Percentiles rank a stretch among this genome's conserved stretches.
Conservation (phyloP, 331 rosid genomes). For the Acacia pycnantha region DNA sequence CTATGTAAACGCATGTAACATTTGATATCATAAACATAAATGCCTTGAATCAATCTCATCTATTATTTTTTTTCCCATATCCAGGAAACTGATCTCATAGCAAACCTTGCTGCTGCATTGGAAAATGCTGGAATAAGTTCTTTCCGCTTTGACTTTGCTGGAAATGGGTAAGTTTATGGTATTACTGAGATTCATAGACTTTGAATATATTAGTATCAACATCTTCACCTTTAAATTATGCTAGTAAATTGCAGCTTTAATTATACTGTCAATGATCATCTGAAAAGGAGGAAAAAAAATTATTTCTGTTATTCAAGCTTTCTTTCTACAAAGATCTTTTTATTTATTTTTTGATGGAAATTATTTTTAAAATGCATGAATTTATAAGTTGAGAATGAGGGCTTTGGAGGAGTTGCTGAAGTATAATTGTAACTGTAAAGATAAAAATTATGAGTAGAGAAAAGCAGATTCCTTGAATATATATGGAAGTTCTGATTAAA, state of each 20-base stretch:
- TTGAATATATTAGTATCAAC: constrained; percentile 1
- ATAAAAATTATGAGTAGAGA: no score
- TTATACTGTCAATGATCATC: background rate
- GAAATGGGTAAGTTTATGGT: constrained; percentile 70
- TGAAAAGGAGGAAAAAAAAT: no score
- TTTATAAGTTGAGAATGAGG: no score
- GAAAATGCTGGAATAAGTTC: constrained; percentile 63
- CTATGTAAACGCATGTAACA: background rate
- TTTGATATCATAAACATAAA: background rate
- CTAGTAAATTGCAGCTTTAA: background rate
- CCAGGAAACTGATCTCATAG: constrained; percentile 46
- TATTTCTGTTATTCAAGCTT: no score
- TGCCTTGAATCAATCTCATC: constrained; percentile 9
- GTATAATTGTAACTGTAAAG: no score
- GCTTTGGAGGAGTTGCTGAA: no score
- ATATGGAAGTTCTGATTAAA: no score
- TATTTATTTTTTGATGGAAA: no score
- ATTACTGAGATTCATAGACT: background rate
- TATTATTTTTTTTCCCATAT: constrained; percentile 18
- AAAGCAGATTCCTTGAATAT: no score
- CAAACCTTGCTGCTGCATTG: constrained; percentile 62
- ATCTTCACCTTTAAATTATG: constrained; percentile 7
- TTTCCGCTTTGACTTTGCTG: constrained; percentile 81
- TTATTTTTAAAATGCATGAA: no score
- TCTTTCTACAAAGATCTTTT: no score